Evolutionary conservation across 2,329 filamentous ascomycete species (phyloP).

Genomic region (Ophiostoma sp.): DNA sequence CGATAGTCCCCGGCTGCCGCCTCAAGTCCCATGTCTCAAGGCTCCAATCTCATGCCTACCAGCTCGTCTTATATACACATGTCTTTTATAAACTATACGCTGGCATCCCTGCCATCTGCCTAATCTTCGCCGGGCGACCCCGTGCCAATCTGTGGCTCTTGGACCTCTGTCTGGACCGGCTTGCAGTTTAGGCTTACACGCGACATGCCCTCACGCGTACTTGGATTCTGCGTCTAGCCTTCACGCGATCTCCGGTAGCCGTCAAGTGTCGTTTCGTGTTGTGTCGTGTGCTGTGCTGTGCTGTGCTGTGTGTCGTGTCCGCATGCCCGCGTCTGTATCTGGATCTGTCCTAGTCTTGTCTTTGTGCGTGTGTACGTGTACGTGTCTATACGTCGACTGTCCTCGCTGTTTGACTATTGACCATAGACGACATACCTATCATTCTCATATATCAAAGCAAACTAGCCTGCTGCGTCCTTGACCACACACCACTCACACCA

Average conservation of each 20-base stretch:
- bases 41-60: neutral
- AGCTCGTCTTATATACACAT: neutral
- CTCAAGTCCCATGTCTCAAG: neutral
- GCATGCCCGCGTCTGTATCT: conserved; percentile 8
- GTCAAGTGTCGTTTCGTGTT: neutral
- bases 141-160: neutral
- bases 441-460: neutral
- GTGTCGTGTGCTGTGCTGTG: neutral
- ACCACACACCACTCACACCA: conserved; percentile 20
- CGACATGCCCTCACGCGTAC: neutral
- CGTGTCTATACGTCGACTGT: conserved; percentile 8
- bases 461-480: conserved; percentile 1
- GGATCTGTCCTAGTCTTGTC: neutral
- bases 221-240: neutral
- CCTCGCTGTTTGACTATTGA: neutral
- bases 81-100: neutral
- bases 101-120: neutral
- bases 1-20: neutral
- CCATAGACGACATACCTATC: conserved; percentile 5
- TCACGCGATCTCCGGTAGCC: no score
- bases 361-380: conserved; percentile 11
- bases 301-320: conserved; percentile 2
- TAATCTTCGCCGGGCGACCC: neutral
- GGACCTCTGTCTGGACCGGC: neutral
- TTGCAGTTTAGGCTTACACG: neutral